Conservation (phyloP, 805 yeast species). For the Candida krabiensis region DNA sequence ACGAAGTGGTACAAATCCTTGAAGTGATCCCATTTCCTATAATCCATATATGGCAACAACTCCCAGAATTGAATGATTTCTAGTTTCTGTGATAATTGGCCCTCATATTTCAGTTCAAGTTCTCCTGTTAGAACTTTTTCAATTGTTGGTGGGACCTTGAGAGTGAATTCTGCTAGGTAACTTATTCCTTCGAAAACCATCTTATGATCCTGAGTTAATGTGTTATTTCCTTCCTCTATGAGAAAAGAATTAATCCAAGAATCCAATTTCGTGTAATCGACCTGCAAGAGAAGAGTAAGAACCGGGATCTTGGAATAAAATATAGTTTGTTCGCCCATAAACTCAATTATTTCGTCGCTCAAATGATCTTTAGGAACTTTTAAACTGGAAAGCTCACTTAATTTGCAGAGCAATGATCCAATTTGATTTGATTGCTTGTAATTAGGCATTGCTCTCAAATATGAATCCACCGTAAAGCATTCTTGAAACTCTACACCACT, state of each 20-base stretch:
- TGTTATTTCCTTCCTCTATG: constrained; percentile 1
- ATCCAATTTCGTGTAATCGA: constrained; percentile 12
- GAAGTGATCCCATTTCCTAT: constrained; percentile 17
- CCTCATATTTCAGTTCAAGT: constrained; percentile 3
- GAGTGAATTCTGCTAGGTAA: constrained; percentile 10
- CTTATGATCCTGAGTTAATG: constrained; percentile 7
- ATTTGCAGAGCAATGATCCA: constrained; percentile 16
- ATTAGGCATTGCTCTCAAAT: constrained; percentile 9
- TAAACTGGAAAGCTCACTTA: constrained; percentile 7
- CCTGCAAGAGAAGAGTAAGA: constrained; percentile 12
- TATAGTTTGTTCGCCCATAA: constrained; percentile 6
- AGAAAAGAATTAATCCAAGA: constrained; percentile 15
- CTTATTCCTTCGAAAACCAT: constrained; percentile 15
- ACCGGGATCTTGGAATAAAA: constrained; percentile 14
- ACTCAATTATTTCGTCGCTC: constrained; percentile 2
- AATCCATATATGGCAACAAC: constrained; percentile 14
- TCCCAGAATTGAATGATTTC: constrained; percentile 16
- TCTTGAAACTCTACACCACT: constrained; percentile 6
- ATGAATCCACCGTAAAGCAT: constrained; percentile 15
- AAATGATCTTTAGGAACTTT: background rate
- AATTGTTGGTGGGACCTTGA: constrained; percentile 7
- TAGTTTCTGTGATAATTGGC: constrained; percentile 2
- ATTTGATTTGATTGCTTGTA: constrained; percentile 15
- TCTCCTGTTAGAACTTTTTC: constrained; percentile 5
- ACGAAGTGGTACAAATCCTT: constrained; percentile 5